Evolutionary conservation across 495 filamentous ascomycete species (phyloP).

Genomic region (Chaetomium tenue): DNA sequence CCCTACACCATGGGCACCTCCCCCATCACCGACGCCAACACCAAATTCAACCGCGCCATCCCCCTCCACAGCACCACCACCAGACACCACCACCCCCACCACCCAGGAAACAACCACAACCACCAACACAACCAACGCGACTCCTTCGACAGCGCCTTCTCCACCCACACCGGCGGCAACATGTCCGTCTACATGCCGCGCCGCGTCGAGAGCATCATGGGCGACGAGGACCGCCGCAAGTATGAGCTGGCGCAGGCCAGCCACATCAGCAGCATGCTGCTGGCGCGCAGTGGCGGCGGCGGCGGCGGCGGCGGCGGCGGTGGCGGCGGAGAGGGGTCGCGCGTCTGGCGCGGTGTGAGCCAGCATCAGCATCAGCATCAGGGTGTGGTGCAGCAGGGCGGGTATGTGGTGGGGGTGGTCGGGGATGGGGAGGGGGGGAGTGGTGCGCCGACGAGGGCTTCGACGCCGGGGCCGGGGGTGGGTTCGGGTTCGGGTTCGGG

Average conservation of each 20-base stretch:
- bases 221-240: conserved; percentile 70
- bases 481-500: not conserved
- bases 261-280: not conserved
- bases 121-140: conserved; percentile 38
- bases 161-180: conserved; percentile 31
- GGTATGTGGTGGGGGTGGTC: not conserved
- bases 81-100: not conserved
- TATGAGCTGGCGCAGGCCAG: conserved; percentile 65
- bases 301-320: no score
- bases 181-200: conserved; percentile 71
- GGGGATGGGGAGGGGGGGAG: not conserved
- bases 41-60: conserved; percentile 1
- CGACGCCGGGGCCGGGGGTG: not conserved
- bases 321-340: not conserved
- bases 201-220: conserved; percentile 81
- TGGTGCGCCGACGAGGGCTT: not conserved
- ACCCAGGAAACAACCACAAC: not conserved
- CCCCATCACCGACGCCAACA: not conserved
- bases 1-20: conserved; percentile 27
- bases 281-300: not conserved
- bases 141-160: conserved; percentile 71
- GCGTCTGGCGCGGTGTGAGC: not conserved
- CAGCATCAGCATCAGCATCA: not conserved
- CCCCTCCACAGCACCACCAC: not conserved
- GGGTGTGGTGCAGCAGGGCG: not conserved